Evolutionary conservation across 2,329 filamentous ascomycete genomes (phyloP).

Genomic region (Penicillium hordei): DNA sequence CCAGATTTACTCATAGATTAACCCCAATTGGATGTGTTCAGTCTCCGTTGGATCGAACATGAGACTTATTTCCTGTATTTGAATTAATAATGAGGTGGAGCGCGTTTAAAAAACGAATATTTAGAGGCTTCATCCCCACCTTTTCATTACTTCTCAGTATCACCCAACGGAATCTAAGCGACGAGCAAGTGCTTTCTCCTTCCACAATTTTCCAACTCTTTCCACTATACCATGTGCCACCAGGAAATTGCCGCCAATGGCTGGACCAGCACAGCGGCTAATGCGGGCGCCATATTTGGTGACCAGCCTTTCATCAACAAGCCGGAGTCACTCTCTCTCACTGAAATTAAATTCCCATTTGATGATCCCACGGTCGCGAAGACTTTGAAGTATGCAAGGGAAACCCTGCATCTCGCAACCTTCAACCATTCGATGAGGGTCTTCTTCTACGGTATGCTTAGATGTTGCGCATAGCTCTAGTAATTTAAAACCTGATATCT

Average conservation of each 20-base stretch:
- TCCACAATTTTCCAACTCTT: neutral
- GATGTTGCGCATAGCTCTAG: too few relatives aligned
- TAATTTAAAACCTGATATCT: too few relatives aligned
- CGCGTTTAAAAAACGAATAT: neutral
- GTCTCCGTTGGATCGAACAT: neutral
- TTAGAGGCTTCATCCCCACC: neutral
- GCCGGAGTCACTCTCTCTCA: too few relatives aligned
- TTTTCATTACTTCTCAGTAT: neutral
- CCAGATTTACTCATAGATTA: neutral
- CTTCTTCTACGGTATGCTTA: too few relatives aligned
- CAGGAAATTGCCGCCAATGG: constrained; percentile 19
- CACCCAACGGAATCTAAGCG: too few relatives aligned
- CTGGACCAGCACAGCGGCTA: constrained; percentile 23
- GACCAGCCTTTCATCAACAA: constrained; percentile 19
- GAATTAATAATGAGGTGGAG: neutral
- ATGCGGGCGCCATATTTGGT: constrained; percentile 23
- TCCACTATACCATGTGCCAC: constrained; percentile 16
- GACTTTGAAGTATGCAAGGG: too few relatives aligned
- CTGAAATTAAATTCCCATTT: too few relatives aligned
- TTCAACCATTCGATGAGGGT: too few relatives aligned
- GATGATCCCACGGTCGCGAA: too few relatives aligned
- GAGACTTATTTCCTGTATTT: neutral
- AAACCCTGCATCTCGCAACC: too few relatives aligned
- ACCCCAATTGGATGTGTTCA: neutral
- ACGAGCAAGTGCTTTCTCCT: too few relatives aligned